A percentile compares a stretch with the other conserved stretches of the same genome.
These are phyloP conservation scores for Boletus fagicola DNA, from an alignment of 768 basidiomycete species.

Conservation along the genomic window DNA sequence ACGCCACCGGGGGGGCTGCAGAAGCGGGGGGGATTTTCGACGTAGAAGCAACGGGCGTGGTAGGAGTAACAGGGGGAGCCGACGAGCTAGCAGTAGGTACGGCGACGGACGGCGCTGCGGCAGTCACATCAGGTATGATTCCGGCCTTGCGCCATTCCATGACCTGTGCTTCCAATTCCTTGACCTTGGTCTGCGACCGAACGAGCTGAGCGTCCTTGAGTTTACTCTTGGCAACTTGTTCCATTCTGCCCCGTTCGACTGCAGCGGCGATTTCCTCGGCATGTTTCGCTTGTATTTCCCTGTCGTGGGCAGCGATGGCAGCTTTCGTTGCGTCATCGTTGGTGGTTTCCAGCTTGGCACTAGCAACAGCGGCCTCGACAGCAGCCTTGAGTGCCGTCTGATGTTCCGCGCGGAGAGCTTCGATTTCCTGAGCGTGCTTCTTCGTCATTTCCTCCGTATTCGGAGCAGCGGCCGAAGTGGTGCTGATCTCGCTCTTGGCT, in stretches of 20 bases:
- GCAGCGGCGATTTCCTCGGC: slow-evolving; percentile 61
- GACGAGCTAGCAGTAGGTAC: slow-evolving; percentile 12
- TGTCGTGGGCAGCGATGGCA: slow-evolving; percentile 48
- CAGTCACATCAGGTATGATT: slow-evolving; percentile 39
- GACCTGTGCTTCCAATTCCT: slow-evolving; percentile 66
- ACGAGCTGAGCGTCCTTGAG: slow-evolving; percentile 72
- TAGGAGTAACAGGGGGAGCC: slow-evolving; percentile 24
- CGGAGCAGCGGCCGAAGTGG: slow-evolving; percentile 19
- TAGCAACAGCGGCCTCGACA: slow-evolving; percentile 45
- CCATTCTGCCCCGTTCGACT: slow-evolving; percentile 66
- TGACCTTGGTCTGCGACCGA: slow-evolving; percentile 56
- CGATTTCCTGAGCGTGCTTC: slow-evolving; percentile 61
- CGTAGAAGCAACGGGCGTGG: slow-evolving; percentile 30
- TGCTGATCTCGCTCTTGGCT: slow-evolving; percentile 45
- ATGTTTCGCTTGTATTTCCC: slow-evolving; percentile 45
- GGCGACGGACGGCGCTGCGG: slow-evolving; percentile 22
- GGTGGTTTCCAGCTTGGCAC: slow-evolving; percentile 36
- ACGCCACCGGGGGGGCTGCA: slow-evolving; percentile 18
- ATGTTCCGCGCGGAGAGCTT: slow-evolving; percentile 54
- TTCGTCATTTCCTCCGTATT: slow-evolving; percentile 41
- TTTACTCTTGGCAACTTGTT: slow-evolving; percentile 57
- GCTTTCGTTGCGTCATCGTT: slow-evolving; percentile 40
- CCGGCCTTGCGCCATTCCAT: slow-evolving; percentile 55
- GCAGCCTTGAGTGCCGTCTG: slow-evolving; percentile 52
- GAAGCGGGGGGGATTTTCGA: slow-evolving; percentile 6